Evolutionary conservation across 2,329 filamentous ascomycete species (phyloP).

Genomic region (Colletotrichum musicola): DNA sequence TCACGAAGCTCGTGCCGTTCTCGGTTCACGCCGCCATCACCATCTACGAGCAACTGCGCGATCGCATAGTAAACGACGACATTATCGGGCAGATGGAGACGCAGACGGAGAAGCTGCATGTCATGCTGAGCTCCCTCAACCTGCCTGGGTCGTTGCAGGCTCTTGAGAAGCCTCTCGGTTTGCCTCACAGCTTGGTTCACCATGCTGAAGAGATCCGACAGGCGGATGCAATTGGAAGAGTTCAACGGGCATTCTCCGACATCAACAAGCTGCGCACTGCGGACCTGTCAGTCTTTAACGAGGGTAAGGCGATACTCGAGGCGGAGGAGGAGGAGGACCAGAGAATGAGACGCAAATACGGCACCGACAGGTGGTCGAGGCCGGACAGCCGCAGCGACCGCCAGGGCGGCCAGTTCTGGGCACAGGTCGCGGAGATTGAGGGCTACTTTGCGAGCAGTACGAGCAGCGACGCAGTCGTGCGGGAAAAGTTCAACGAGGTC

Average conservation of each 20-base stretch:
- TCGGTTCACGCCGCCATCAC: constrained; percentile 95
- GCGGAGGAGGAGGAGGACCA: constrained; percentile 89
- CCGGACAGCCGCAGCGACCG: constrained; percentile 77
- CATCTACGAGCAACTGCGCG: constrained; percentile 92
- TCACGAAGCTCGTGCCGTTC: constrained; percentile 93
- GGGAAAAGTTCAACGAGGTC: constrained; percentile 82
- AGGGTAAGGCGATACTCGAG: constrained; percentile 82
- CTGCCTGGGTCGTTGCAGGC: constrained; percentile 94
- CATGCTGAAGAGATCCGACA: constrained; percentile 96
- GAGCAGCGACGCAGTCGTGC: constrained; percentile 72
- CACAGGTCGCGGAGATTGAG: constrained; percentile 81
- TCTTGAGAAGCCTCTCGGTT: constrained; percentile 90
- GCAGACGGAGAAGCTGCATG: constrained; percentile 83
- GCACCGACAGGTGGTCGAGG: constrained; percentile 87
- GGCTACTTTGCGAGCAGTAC: constrained; percentile 81
- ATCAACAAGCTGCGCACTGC: constrained; percentile 89
- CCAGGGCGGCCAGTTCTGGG: constrained; percentile 76
- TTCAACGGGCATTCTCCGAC: constrained; percentile 86
- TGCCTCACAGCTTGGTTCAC: constrained; percentile 86
- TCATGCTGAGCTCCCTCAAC: constrained; percentile 83
- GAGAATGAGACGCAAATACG: constrained; percentile 79
- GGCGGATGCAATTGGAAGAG: constrained; percentile 83
- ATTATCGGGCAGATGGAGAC: constrained; percentile 88
- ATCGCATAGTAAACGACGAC: constrained; percentile 89
- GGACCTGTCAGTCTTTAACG: constrained; percentile 83